Conservation (phyloP, 192 early-diverging fungal species). For the Dissophora globulifera region DNA sequence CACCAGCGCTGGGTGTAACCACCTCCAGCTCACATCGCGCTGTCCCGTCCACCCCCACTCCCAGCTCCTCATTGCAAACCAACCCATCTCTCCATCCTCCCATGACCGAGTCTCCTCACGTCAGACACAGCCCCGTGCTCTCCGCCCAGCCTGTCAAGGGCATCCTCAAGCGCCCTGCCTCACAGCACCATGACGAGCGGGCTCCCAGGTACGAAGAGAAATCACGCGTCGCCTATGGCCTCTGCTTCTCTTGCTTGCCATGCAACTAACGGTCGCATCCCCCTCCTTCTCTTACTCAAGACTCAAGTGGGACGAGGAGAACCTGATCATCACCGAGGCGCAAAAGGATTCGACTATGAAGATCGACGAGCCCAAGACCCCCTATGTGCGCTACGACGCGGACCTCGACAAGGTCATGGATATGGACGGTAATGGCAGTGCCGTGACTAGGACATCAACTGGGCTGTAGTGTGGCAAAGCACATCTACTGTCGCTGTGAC, state of each 20-base stretch:
- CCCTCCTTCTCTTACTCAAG: too few relatives aligned
- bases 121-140: constrained; percentile 18
- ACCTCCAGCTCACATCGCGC: too few relatives aligned
- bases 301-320: constrained; percentile 96
- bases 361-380: constrained; percentile 97
- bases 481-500: too few relatives aligned
- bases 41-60: too few relatives aligned
- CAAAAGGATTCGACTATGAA: constrained; percentile 96
- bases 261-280: too few relatives aligned
- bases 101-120: background rate
- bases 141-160: constrained; percentile 42
- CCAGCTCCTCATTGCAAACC: background rate
- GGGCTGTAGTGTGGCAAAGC: too few relatives aligned
- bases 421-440: constrained; percentile 59
- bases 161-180: constrained; percentile 38
- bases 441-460: too few relatives aligned
- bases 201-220: constrained; percentile 26
- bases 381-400: constrained; percentile 89
- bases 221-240: too few relatives aligned
- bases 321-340: constrained; percentile 87
- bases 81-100: background rate
- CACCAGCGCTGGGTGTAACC: too few relatives aligned
- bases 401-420: constrained; percentile 79
- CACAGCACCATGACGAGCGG: constrained; percentile 24
- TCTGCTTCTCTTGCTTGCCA: too few relatives aligned